A percentile compares a stretch with the other conserved stretches of the same genome.
Evolutionary conservation across 495 filamentous ascomycete species (phyloP).

Genomic region (Geoglossum glabrum): DNA sequence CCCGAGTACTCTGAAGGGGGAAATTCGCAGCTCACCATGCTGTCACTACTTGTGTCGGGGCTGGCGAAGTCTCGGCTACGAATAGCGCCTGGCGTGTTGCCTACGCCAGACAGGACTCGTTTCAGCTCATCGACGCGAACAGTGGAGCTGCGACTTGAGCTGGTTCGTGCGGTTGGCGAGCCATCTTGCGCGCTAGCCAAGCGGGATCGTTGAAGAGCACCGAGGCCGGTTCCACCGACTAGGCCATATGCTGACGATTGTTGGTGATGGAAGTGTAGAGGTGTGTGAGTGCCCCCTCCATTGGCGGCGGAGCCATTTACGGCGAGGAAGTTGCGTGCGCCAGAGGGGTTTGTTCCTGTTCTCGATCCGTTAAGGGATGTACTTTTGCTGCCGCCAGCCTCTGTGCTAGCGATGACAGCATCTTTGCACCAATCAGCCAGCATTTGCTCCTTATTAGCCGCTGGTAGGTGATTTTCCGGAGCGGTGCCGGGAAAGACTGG

Average conservation of each 20-base stretch:
- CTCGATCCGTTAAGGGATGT: conserved; percentile 54
- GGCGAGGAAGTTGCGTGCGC: conserved; percentile 33
- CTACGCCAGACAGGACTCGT: conserved; percentile 39
- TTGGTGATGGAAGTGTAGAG: conserved; percentile 8
- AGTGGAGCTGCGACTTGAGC: conserved; percentile 41
- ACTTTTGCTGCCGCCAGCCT: conserved; percentile 43
- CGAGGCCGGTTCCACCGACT: conserved; percentile 8
- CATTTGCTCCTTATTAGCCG: conserved; percentile 46
- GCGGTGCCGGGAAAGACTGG: conserved; percentile 20
- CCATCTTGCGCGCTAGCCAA: conserved; percentile 23
- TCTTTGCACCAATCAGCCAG: conserved; percentile 64
- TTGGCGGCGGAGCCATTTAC: conserved; percentile 25
- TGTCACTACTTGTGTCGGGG: conserved; percentile 31
- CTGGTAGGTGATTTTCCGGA: conserved; percentile 19
- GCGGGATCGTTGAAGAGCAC: conserved; percentile 14
- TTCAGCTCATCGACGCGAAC: conserved; percentile 82
- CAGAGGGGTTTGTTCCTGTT: conserved; percentile 31
- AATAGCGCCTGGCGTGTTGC: conserved; percentile 13
- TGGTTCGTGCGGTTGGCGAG: conserved; percentile 31
- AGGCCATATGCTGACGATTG: conserved; percentile 9
- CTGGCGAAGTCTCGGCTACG: conserved; percentile 9
- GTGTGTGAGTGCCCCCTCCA: conserved; percentile 1
- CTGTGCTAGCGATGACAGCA: conserved; percentile 40
- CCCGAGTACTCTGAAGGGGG: conserved; percentile 29
- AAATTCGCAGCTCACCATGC: conserved; percentile 36